These are phyloP conservation scores for Ascomycota sp. DNA, from an alignment of 2,329 filamentous ascomycete genomes.

Conservation along the genomic window DNA sequence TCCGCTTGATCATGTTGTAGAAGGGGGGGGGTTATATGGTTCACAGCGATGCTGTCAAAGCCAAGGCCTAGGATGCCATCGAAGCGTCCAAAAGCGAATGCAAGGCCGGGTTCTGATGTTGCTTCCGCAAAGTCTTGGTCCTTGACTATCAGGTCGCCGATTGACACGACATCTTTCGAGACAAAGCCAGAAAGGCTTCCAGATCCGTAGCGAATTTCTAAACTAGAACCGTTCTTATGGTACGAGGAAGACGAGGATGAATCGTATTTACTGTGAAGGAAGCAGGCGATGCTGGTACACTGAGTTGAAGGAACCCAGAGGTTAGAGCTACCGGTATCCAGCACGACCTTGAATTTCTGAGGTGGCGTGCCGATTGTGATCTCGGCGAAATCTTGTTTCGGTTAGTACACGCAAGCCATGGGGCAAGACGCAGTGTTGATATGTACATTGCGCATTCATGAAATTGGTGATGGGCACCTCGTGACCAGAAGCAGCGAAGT, in stretches of 20 bases:
- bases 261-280: conserved; percentile 92
- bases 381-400: conserved; percentile 69
- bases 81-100: conserved; percentile 93
- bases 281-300: conserved; percentile 94
- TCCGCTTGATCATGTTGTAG: conserved; percentile 87
- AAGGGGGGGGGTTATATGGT: conserved; percentile 86
- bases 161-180: conserved; percentile 68
- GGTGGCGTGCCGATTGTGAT: conserved; percentile 82
- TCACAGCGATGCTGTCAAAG: conserved; percentile 93
- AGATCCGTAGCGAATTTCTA: conserved; percentile 90
- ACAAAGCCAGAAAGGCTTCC: conserved; percentile 86
- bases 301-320: conserved; percentile 87
- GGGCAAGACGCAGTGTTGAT: no score
- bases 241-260: conserved; percentile 73
- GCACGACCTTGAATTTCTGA: conserved; percentile 93
- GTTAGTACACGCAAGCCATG: neutral
- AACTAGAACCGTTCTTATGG: conserved; percentile 81
- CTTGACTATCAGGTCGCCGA: conserved; percentile 78
- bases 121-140: conserved; percentile 91
- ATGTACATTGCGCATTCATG: conserved; percentile 94
- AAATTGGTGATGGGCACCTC: conserved; percentile 89
- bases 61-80: conserved; percentile 92
- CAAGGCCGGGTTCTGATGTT: conserved; percentile 83
- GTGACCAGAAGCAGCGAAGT: conserved; percentile 44
- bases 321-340: conserved; percentile 97